Evolutionary conservation across 1,139 yeast genomes (phyloP).

Genomic region (Torulaspora globosa): DNA sequence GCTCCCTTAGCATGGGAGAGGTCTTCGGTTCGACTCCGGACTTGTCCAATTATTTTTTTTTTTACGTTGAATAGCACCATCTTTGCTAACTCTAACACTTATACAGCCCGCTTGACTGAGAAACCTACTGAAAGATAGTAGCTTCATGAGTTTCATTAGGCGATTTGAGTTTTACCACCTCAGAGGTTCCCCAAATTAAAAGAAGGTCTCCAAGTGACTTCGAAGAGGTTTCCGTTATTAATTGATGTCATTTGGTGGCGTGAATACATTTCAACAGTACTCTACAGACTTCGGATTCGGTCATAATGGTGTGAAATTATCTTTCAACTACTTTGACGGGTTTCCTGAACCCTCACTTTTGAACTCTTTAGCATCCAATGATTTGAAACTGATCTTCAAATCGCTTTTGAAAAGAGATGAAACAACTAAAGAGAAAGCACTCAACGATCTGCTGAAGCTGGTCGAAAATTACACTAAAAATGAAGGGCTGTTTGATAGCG

Average conservation of each 20-base stretch:
- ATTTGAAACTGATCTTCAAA: slow-evolving; percentile 63
- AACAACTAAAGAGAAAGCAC: slow-evolving; percentile 78
- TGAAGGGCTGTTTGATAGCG: slow-evolving; percentile 41
- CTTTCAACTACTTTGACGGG: slow-evolving; percentile 73
- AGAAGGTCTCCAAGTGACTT: background rate
- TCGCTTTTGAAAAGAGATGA: slow-evolving; percentile 73
- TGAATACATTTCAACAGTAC: slow-evolving; percentile 29
- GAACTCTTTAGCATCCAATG: slow-evolving; percentile 48
- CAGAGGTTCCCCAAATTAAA: background rate
- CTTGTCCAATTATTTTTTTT: slow-evolving; percentile 12
- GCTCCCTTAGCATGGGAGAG: slow-evolving; percentile 21
- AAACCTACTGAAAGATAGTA: too few species aligned
- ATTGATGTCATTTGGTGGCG: slow-evolving; percentile 32
- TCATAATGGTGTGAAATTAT: slow-evolving; percentile 57
- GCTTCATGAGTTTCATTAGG: background rate
- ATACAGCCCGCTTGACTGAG: too few species aligned
- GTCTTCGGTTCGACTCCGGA: slow-evolving; percentile 21
- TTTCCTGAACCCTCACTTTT: slow-evolving; percentile 61
- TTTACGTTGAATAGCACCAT: background rate
- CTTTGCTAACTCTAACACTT: background rate
- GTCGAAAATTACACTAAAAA: slow-evolving; percentile 36
- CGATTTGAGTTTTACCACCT: background rate
- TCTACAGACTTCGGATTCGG: slow-evolving; percentile 37
- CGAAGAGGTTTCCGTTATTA: background rate
- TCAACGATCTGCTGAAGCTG: slow-evolving; percentile 48